phyloP scores from a whole-genome alignment of 179 eudicot genomes.

The Silene vulgaris region DNA sequence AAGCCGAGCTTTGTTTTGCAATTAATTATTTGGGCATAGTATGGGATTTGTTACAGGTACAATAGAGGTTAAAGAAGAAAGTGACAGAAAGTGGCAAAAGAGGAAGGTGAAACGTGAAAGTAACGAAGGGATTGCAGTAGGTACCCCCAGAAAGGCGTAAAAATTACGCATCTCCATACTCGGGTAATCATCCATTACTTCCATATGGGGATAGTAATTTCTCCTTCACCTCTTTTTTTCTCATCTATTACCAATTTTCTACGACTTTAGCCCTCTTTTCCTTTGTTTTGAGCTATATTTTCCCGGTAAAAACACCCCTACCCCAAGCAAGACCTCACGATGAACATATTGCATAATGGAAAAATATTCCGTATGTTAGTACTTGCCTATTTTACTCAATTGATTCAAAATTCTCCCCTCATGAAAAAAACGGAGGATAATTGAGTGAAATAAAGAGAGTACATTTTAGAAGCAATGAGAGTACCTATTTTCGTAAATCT shows the following conservation, averaged over 20 bases:
- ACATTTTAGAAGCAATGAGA: not conserved
- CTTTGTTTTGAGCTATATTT: not conserved
- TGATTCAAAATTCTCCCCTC: not conserved
- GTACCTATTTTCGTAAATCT: constrained; percentile 15
- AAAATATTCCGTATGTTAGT: no score
- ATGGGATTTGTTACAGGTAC: not conserved
- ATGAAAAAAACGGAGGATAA: not conserved
- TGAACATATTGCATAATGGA: not conserved
- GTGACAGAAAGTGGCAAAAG: not conserved
- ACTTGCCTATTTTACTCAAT: not conserved
- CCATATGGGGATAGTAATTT: not conserved
- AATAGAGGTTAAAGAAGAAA: not conserved
- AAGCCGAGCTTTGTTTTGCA: not conserved
- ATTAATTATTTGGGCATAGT: not conserved
- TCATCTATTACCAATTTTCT: not conserved
- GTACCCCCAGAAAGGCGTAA: not conserved
- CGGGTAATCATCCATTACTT: not conserved
- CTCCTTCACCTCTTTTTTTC: no score
- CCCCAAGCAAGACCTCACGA: not conserved
- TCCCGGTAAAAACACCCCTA: not conserved
- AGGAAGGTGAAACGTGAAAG: not conserved
- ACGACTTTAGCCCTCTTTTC: not conserved
- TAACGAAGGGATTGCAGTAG: not conserved
- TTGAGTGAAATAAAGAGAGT: not conserved
- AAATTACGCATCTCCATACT: not conserved